Percentiles rank a stretch among this genome's conserved stretches.
These are phyloP conservation scores for Lipomyces spencermartinsiae DNA, from an alignment of 805 yeast genomes.

Conservation along the genomic window DNA sequence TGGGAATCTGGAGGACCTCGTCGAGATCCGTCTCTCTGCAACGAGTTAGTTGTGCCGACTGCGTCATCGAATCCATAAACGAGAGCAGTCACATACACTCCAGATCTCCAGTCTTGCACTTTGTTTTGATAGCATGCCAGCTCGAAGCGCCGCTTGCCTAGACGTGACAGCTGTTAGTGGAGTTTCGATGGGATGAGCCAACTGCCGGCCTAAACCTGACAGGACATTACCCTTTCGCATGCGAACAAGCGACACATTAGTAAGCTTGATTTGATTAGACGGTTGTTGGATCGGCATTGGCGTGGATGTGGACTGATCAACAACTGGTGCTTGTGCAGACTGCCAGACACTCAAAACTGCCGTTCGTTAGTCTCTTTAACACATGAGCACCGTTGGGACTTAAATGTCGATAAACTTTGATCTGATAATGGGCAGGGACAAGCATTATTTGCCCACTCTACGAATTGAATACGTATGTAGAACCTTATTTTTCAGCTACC, in stretches of 20 bases:
- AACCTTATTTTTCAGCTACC: no score
- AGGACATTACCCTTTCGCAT: slow-evolving; percentile 72
- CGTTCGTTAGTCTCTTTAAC: no score
- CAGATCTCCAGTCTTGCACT: slow-evolving; percentile 91
- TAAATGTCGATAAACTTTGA: no score
- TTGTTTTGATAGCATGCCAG: slow-evolving; percentile 96
- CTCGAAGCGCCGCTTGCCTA: slow-evolving; percentile 80
- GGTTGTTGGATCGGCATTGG: slow-evolving; percentile 81
- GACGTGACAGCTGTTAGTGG: not conserved
- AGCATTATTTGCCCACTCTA: no score
- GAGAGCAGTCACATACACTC: slow-evolving; percentile 51
- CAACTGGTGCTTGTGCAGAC: no score
- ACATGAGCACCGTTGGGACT: no score
- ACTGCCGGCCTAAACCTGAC: no score
- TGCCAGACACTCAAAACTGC: no score
- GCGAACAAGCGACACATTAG: slow-evolving; percentile 91
- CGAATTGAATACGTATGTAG: no score
- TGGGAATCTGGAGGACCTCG: slow-evolving; percentile 96
- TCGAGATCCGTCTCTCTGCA: slow-evolving; percentile 82
- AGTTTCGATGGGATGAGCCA: not conserved
- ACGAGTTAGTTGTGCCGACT: slow-evolving; percentile 25
- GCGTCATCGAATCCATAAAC: not conserved
- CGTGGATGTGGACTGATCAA: no score
- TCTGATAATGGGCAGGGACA: no score
- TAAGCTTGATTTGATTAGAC: slow-evolving; percentile 81